Evolutionary conservation across 163 green algal species (phyloP).

Genomic region (Scenedesmus sp.): DNA sequence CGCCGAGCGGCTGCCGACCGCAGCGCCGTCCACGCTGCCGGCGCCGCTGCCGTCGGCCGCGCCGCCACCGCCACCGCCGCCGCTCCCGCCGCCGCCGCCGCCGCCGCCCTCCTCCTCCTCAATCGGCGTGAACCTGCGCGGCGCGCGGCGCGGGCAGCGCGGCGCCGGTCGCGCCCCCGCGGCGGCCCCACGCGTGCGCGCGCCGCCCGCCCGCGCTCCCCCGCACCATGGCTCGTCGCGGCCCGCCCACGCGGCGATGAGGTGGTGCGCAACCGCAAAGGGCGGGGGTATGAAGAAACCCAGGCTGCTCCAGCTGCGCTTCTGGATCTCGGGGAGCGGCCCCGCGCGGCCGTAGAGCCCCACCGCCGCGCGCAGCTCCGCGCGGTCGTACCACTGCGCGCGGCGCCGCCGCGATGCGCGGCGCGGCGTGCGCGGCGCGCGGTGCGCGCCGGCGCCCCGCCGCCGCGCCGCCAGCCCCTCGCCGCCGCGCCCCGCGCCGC

Average conservation of each 20-base stretch:
- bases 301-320: conserved; percentile 50
- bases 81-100: not conserved
- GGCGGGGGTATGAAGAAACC: conserved; percentile 83
- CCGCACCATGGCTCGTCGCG: not conserved
- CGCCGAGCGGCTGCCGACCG: no score
- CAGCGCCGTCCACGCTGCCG: no score
- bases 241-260: conserved; percentile 77
- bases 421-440: no score
- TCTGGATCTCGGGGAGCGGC: conserved; percentile 42
- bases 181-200: no score
- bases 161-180: no score
- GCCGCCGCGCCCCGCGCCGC: no score
- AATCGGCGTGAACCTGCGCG: not conserved
- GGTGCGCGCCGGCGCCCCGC: no score
- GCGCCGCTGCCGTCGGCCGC: no score
- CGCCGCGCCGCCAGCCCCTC: no score
- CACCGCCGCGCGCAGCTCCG: conserved; percentile 62
- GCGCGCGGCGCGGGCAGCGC: no score
- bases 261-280: conserved; percentile 85
- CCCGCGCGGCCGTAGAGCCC: conserved; percentile 39
- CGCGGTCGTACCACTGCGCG: conserved; percentile 67
- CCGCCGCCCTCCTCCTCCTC: not conserved
- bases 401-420: no score
- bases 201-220: not conserved
- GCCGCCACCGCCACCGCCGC: no score